phyloP scores from a whole-genome alignment of 1,284 basidiomycete genomes.

The Abortiporus biennis region DNA sequence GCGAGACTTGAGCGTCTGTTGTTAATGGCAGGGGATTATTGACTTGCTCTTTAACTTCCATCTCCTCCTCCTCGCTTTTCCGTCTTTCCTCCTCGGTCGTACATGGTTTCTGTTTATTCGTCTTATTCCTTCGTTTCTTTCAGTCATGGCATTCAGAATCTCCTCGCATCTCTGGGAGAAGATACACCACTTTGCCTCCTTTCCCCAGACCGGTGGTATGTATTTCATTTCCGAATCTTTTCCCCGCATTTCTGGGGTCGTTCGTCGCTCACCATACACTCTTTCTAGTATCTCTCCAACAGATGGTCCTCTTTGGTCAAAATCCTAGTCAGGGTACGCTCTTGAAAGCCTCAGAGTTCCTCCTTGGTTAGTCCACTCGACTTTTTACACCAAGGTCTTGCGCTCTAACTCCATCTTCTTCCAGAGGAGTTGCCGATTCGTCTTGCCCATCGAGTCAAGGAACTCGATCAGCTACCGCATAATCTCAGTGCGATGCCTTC shows the following conservation, averaged over 20 bases:
- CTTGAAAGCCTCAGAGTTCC: conserved; percentile 81
- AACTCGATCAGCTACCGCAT: conserved; percentile 93
- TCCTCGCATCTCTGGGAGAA: conserved; percentile 83
- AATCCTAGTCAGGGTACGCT: conserved; percentile 85
- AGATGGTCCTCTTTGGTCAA: conserved; percentile 87
- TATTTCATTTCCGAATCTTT: conserved; percentile 11
- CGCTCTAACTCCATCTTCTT: background rate
- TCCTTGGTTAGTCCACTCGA: conserved; percentile 50
- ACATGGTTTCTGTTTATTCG: too few relatives aligned
- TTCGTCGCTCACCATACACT: conserved; percentile 1
- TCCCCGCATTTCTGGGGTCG: background rate
- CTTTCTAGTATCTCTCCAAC: conserved; percentile 77
- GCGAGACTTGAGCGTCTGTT: too few relatives aligned
- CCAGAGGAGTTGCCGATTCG: conserved; percentile 90
- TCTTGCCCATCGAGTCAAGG: conserved; percentile 93
- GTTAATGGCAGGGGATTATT: too few relatives aligned
- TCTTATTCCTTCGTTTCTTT: too few relatives aligned
- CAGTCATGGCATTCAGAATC: conserved; percentile 57
- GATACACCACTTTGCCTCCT: conserved; percentile 91
- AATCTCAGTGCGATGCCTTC: conserved; percentile 89
- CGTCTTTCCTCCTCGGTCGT: too few relatives aligned
- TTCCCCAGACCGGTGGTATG: conserved; percentile 87
- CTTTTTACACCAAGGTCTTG: background rate
- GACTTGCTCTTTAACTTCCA: too few relatives aligned
- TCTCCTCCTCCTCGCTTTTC: too few relatives aligned